These are phyloP conservation scores for Diplodia corticola DNA, from an alignment of 2,329 filamentous ascomycete genomes.

Conservation along the genomic window DNA sequence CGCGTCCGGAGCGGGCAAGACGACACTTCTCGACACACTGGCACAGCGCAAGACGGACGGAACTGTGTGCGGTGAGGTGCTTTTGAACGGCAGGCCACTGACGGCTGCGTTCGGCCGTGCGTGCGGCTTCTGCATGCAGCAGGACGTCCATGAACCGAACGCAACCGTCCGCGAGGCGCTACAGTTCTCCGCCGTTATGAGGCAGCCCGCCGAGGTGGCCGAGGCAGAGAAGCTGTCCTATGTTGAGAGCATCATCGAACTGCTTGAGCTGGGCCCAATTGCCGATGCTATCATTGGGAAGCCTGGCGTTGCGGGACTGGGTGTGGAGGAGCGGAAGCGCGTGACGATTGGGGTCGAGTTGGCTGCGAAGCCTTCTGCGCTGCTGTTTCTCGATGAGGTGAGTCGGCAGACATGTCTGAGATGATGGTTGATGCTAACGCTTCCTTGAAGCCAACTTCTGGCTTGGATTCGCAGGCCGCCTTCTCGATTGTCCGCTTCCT, in stretches of 20 bases:
- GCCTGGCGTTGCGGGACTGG: constrained; percentile 58
- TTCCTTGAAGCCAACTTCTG: constrained; percentile 65
- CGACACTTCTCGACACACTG: constrained; percentile 41
- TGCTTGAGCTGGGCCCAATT: constrained; percentile 66
- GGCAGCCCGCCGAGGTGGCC: constrained; percentile 60
- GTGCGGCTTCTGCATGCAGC: constrained; percentile 60
- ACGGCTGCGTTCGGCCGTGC: constrained; percentile 49
- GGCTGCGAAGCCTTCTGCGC: constrained; percentile 62
- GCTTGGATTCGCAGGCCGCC: constrained; percentile 60
- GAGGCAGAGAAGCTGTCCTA: constrained; percentile 65
- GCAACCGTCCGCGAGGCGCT: constrained; percentile 67
- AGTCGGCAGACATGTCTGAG: constrained; percentile 27
- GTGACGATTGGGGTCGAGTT: constrained; percentile 74
- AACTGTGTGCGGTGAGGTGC: constrained; percentile 46
- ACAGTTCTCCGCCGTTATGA: constrained; percentile 64
- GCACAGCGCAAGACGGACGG: constrained; percentile 49
- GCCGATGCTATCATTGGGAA: constrained; percentile 65
- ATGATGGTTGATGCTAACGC: constrained; percentile 63
- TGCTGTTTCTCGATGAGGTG: constrained; percentile 68
- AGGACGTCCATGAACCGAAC: constrained; percentile 67
- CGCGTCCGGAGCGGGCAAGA: constrained; percentile 61
- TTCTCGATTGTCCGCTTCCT: constrained; percentile 65
- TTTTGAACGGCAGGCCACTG: constrained; percentile 45
- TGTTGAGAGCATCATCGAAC: constrained; percentile 61
- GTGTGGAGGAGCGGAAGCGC: constrained; percentile 66